phyloP scores from a whole-genome alignment of 139 green algal genomes.

The Deuterostichococcus epilithicus region DNA sequence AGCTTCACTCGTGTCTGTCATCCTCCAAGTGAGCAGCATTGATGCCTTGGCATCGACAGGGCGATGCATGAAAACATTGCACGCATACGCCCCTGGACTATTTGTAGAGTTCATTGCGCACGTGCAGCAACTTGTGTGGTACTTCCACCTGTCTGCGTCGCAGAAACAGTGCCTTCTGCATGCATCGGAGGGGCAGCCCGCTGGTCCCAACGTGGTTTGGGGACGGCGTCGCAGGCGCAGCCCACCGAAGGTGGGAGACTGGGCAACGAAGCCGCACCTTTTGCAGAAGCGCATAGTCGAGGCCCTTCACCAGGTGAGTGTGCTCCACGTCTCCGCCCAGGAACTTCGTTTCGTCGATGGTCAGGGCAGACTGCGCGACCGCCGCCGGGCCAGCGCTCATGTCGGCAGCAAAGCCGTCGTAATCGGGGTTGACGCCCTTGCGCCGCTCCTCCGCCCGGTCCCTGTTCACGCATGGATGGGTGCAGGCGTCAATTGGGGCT shows the following conservation, averaged over 20 bases:
- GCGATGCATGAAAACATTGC: no score
- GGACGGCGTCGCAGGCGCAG: no score
- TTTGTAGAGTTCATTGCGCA: no score
- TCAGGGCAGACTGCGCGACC: conserved; percentile 25
- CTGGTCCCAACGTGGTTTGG: not conserved
- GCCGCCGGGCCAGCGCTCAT: conserved; percentile 4
- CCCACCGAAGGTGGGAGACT: not conserved
- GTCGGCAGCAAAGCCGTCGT: conserved; percentile 32
- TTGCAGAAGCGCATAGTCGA: conserved; percentile 91
- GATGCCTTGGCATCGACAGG: not conserved
- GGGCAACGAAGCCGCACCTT: conserved; percentile 47
- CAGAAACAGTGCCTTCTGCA: no score
- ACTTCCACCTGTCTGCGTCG: no score
- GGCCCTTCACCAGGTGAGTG: conserved; percentile 91
- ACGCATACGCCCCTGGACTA: no score
- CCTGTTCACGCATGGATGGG: conserved; percentile 16
- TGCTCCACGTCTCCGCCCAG: conserved; percentile 89
- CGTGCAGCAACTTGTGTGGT: no score
- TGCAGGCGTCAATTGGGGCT: not conserved
- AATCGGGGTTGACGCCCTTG: conserved; percentile 55
- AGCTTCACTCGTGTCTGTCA: not conserved
- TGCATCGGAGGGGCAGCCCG: no score
- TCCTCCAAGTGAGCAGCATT: not conserved
- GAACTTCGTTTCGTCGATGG: conserved; percentile 80
- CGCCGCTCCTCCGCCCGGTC: conserved; percentile 66